Evolutionary conservation across 2,329 filamentous ascomycete genomes (phyloP), one percentile per base, ranked within the genome.

Genomic region (Trichoderma harzianum): DNA sequence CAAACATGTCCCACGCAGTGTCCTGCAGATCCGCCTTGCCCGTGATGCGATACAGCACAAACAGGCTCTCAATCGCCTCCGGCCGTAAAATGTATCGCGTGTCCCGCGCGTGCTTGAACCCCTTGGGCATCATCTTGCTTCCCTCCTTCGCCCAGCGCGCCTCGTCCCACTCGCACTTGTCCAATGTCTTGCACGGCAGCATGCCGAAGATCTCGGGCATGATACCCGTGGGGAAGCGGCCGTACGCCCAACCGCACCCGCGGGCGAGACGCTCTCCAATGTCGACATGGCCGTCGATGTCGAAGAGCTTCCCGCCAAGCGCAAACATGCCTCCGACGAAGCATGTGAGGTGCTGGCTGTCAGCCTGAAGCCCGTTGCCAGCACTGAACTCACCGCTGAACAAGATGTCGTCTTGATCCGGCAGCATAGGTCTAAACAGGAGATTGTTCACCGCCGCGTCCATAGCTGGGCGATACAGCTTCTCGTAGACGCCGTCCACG

Each of bases 41-140:
- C 0, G 86, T 88, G 63, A 87, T 82, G 21, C 86, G 88, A 79
- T 91, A 93, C 84, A 95, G 88, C 78, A 93, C 88, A 80, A 93
- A 95, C 5, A 96, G 88, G 16, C 90, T 92, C 82, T 95, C 93
- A 69, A 95, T 93, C 2, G 92, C 92, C 81, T 95, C 93, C 0
- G 85, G 84, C 0, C 86, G 79, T 24, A 88, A 80, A 12, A 86
- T 79, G 70, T 88, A 88, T 4, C 83, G 82, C 0, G 85, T 78
- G 67, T 88, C 86, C 0, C 80, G 84, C 11, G 82, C 82, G 74
- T 89, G 87, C 63, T 86, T 90, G 79, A 93, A 94, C 0, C 93
- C 92, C 8, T 86, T 85, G 5, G 82, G 80, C 2, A 86, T 74
- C 5, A 67, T 75, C 16, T 60, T 73, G 72, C 75, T 69, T 47